Evolutionary conservation across 345 rosid species (phyloP).

Genomic region (Salix brachista): DNA sequence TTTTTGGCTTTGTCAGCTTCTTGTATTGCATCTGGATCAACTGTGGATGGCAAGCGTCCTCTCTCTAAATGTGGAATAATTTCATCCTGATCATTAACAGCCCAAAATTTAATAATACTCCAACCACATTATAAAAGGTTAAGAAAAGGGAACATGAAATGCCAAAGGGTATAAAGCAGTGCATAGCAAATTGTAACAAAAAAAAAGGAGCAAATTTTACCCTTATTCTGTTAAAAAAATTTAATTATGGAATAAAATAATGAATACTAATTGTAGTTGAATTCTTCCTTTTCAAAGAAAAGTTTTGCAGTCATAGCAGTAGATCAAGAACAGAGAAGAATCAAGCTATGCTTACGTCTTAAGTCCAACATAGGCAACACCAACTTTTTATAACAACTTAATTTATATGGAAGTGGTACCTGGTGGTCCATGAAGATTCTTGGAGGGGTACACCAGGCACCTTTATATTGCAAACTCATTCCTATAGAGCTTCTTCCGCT

Average conservation of each 20-base stretch:
- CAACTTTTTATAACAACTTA: not conserved
- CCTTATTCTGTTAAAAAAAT: not conserved
- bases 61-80: conserved; percentile 85
- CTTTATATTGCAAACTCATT: conserved; percentile 73
- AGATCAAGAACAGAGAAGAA: not conserved
- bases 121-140: not conserved
- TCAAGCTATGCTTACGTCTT: not conserved
- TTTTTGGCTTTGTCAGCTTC: conserved; percentile 50
- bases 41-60: conserved; percentile 67
- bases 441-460: conserved; percentile 96
- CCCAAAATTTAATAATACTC: not conserved
- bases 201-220: not conserved
- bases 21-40: conserved; percentile 59
- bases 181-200: not conserved
- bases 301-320: not conserved
- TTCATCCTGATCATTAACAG: conserved; percentile 57
- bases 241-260: not conserved
- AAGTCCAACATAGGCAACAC: conserved; percentile 28
- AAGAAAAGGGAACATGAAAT: not conserved
- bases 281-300: not conserved
- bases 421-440: conserved; percentile 92
- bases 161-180: not conserved
- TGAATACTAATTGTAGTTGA: not conserved
- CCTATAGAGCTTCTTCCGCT: conserved; percentile 94
- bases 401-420: conserved; percentile 34